A percentile compares a stretch with the other conserved stretches of the same genome.
These are phyloP conservation scores for Mallotus nudiflorus DNA, from an alignment of 345 rosid genomes.

Conservation along the genomic window DNA sequence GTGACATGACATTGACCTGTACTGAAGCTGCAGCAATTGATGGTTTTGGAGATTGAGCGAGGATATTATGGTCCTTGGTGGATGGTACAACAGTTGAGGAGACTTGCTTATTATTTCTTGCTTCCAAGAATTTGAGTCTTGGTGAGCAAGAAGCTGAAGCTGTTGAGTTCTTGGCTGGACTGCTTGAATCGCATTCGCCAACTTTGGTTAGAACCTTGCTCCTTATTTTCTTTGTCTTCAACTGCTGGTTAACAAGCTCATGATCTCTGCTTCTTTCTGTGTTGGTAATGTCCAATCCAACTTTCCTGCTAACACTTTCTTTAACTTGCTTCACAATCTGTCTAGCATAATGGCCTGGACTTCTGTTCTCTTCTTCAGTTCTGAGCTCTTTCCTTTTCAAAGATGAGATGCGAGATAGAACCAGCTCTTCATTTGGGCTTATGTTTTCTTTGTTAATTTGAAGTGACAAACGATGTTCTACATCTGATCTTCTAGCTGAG, in stretches of 20 bases:
- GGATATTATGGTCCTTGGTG: slow-evolving; percentile 21
- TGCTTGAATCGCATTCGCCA: slow-evolving; percentile 31
- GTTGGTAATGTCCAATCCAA: slow-evolving; percentile 83
- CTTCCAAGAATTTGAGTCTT: slow-evolving; percentile 45
- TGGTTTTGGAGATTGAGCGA: slow-evolving; percentile 23
- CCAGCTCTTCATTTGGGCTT: slow-evolving; percentile 31
- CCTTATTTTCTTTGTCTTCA: slow-evolving; percentile 46
- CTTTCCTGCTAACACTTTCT: slow-evolving; percentile 60
- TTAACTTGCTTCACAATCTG: slow-evolving; percentile 81
- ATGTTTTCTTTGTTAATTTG: slow-evolving; percentile 70
- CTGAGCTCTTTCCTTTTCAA: slow-evolving; percentile 49
- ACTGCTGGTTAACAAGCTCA: slow-evolving; percentile 32
- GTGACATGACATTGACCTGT: slow-evolving; percentile 5
- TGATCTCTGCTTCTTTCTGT: slow-evolving; percentile 39
- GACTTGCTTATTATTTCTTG: slow-evolving; percentile 32
- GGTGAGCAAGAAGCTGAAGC: slow-evolving; percentile 48
- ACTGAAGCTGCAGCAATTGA: slow-evolving; percentile 5
- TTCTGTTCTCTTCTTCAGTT: slow-evolving; percentile 55
- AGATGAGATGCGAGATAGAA: slow-evolving; percentile 42
- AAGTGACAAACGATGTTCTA: slow-evolving; percentile 72
- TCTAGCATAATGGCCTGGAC: slow-evolving; percentile 61
- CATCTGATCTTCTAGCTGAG: slow-evolving; percentile 72
- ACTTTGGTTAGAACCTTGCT: slow-evolving; percentile 30
- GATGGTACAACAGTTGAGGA: neutral
- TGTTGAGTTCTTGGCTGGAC: slow-evolving; percentile 33